These are phyloP conservation scores for Erythrobasidium hasegawianum DNA, from an alignment of 1,284 basidiomycete genomes.

Conservation along the genomic window DNA sequence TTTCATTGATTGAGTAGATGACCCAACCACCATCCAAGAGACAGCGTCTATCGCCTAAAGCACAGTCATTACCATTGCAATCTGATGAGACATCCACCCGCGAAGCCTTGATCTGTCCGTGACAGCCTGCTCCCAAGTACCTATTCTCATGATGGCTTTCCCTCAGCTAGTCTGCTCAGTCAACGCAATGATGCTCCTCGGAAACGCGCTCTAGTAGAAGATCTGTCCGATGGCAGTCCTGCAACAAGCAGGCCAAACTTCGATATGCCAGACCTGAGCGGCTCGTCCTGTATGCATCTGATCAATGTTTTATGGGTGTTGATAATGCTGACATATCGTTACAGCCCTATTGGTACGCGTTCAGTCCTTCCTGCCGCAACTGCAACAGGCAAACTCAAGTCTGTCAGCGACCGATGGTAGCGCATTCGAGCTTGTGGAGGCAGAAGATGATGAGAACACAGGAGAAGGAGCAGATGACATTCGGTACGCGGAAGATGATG, in stretches of 20 bases:
- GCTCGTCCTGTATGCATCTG: slow-evolving; percentile 9
- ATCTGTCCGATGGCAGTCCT: slow-evolving; percentile 1
- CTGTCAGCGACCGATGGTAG: not conserved
- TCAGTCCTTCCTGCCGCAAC: slow-evolving; percentile 29
- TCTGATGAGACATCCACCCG: not conserved
- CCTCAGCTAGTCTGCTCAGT: not conserved
- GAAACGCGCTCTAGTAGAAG: not conserved
- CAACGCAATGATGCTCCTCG: not conserved
- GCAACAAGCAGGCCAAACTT: slow-evolving; percentile 11
- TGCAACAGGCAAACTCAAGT: slow-evolving; percentile 23
- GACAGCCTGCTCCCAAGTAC: no score
- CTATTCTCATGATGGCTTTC: slow-evolving; percentile 5
- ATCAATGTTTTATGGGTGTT: not conserved
- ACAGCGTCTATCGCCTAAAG: not conserved
- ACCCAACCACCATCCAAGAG: not conserved
- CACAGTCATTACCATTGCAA: not conserved
- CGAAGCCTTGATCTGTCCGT: slow-evolving; percentile 27
- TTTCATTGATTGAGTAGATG: no score
- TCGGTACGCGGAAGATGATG: not conserved
- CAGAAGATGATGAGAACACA: not conserved
- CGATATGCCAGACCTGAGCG: slow-evolving; percentile 27
- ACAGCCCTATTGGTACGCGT: slow-evolving; percentile 27
- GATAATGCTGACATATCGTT: not conserved
- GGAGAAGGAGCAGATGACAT: slow-evolving; percentile 2
- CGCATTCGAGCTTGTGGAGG: slow-evolving; percentile 26